Evolutionary conservation across 805 yeast species (phyloP).

Genomic region (Phaffomyces antillensis): DNA sequence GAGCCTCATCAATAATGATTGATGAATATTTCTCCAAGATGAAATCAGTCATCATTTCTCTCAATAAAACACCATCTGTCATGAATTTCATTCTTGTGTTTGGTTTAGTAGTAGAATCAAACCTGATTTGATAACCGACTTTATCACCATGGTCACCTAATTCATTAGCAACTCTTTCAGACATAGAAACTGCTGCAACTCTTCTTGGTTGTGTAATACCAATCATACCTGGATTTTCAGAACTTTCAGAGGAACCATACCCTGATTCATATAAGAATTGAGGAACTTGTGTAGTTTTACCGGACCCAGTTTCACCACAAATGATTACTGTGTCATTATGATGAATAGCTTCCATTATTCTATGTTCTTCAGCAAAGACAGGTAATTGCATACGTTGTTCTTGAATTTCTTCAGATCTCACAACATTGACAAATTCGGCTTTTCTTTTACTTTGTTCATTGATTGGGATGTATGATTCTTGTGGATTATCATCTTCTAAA

Average conservation of each 20-base stretch:
- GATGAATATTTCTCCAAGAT: constrained; percentile 75
- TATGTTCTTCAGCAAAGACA: constrained; percentile 83
- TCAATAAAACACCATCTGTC: constrained; percentile 90
- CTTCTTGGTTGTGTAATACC: constrained; percentile 95
- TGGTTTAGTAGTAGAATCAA: constrained; percentile 58
- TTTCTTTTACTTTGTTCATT: constrained; percentile 44
- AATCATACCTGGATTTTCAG: constrained; percentile 83
- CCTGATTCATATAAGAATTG: constrained; percentile 93
- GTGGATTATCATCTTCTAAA: constrained; percentile 51
- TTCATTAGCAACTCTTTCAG: constrained; percentile 70
- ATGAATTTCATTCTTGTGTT: constrained; percentile 76
- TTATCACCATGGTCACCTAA: constrained; percentile 61
- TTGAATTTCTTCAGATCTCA: constrained; percentile 62
- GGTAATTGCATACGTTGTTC: constrained; percentile 67
- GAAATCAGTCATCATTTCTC: constrained; percentile 91
- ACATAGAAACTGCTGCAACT: constrained; percentile 92
- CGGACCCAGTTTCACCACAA: constrained; percentile 98
- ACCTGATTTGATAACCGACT: constrained; percentile 80
- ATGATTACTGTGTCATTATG: constrained; percentile 86
- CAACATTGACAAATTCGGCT: constrained; percentile 61
- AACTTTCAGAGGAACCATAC: constrained; percentile 51
- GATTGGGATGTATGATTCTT: constrained; percentile 56
- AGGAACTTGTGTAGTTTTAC: constrained; percentile 97
- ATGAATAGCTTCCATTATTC: constrained; percentile 91
- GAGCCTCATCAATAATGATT: constrained; percentile 93